Evolutionary conservation across 176 grass and related monocot species (phyloP).

Genomic region (Urochloa ruziziensis): DNA sequence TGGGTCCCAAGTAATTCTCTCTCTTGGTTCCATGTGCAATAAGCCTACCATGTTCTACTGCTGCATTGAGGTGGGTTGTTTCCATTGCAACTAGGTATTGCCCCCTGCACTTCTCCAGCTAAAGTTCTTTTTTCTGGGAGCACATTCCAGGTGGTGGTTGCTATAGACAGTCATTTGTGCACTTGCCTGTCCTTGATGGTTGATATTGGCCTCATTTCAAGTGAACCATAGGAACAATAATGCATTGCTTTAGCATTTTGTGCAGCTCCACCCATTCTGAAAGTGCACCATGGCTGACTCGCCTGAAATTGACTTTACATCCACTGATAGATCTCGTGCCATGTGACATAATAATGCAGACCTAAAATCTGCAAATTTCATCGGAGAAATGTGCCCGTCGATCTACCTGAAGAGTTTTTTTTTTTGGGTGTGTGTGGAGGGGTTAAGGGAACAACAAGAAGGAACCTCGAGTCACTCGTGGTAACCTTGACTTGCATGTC

Average conservation of each 20-base stretch:
- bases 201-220: background rate
- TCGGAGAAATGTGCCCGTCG: background rate
- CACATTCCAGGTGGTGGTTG: background rate
- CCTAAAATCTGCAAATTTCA: background rate
- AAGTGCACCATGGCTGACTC: constrained; percentile 21
- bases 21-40: background rate
- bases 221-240: constrained; percentile 12
- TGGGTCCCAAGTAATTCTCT: background rate
- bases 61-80: background rate
- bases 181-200: background rate
- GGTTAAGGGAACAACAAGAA: background rate
- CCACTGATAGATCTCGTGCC: background rate
- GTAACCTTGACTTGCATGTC: too few species aligned
- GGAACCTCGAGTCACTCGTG: background rate
- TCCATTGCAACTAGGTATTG: background rate
- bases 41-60: background rate
- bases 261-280: background rate
- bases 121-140: background rate
- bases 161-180: background rate
- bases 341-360: background rate
- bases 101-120: background rate
- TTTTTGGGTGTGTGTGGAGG: too few species aligned
- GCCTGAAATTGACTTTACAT: background rate
- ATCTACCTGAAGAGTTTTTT: background rate
- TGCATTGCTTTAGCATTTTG: background rate